Percentiles rank a stretch among this genome's conserved stretches.
These are phyloP conservation scores for Arabidopsis arenosa DNA, from an alignment of 345 rosid species.

Conservation along the genomic window DNA sequence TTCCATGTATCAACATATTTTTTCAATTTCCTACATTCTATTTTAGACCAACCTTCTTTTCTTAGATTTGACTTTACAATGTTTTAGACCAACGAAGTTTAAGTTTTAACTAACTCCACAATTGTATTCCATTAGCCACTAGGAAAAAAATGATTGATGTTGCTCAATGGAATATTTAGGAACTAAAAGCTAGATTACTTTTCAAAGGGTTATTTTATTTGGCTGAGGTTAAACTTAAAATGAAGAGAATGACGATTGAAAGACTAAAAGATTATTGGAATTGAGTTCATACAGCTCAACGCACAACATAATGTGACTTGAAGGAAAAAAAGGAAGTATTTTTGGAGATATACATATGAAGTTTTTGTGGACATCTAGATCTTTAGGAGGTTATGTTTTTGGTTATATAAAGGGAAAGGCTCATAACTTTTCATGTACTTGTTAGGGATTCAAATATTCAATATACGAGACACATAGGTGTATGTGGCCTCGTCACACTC, in stretches of 20 bases:
- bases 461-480: neutral
- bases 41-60: slow-evolving; percentile 21
- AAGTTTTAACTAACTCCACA: slow-evolving; percentile 23
- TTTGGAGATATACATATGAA: neutral
- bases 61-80: slow-evolving; percentile 17
- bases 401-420: neutral
- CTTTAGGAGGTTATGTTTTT: neutral
- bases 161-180: neutral
- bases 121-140: neutral
- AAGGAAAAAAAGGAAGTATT: neutral
- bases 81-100: neutral
- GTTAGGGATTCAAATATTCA: neutral
- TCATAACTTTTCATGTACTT: neutral
- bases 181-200: neutral
- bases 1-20: slow-evolving; percentile 19
- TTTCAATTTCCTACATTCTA: slow-evolving; percentile 6
- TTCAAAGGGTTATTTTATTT: neutral
- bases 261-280: neutral
- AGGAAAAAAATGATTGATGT: slow-evolving; percentile 4
- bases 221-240: neutral
- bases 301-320: neutral
- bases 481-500: neutral
- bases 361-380: neutral
- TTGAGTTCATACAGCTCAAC: neutral
- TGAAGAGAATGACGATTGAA: neutral